Evolutionary conservation across 257 asterid species (phyloP), one percentile per base, ranked within the genome.

Genomic region (Plantago major): DNA sequence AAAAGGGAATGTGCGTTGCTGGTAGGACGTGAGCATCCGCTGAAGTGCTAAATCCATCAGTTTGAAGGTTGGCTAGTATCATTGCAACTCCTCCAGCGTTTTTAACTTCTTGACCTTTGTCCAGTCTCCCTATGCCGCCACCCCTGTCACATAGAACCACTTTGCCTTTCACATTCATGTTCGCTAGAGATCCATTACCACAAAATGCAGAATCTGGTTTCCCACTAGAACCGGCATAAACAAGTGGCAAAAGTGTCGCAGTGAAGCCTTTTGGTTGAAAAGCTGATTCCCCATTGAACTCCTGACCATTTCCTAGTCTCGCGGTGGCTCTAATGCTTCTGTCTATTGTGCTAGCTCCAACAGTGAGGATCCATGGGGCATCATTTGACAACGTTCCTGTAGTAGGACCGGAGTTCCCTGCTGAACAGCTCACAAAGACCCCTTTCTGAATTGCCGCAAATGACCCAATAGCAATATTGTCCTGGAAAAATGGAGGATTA

Each of bases 321-420:
- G 65, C 79, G 0, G 56, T 57, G 13, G 76, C 71, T 48, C 64
- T 11, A 5, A 70, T 57, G 44, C 58, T 55, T 62, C 79, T 49
- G 44, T 70, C 73, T 10, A 66, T 70, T 0, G 72, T 70, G 67
- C 80, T 71, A 0, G 80, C 76, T 5, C 76, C 76, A 7, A 67
- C 74, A 0, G 80, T 75, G 15, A 75, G 66, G 8, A 75, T 54
- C 80, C 78, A 73, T 0, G 77, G 80, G 10, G 69, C 71, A 3
- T 48, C 80, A 12, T 75, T 75, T 0, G 13, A 10, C 9, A 75
- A 0, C 0, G 74, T 63, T 7, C 18, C 16, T 5, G 0, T 10
- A 7, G 2, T 10, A 0, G 77, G 77, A 17, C 81, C 74, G 0
- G 42, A n/a, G 60, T 67, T 76, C 10, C 81, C 81, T 1, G 63